These are phyloP conservation scores for Plantago ovata DNA, from an alignment of 257 asterid genomes.

Conservation along the genomic window DNA sequence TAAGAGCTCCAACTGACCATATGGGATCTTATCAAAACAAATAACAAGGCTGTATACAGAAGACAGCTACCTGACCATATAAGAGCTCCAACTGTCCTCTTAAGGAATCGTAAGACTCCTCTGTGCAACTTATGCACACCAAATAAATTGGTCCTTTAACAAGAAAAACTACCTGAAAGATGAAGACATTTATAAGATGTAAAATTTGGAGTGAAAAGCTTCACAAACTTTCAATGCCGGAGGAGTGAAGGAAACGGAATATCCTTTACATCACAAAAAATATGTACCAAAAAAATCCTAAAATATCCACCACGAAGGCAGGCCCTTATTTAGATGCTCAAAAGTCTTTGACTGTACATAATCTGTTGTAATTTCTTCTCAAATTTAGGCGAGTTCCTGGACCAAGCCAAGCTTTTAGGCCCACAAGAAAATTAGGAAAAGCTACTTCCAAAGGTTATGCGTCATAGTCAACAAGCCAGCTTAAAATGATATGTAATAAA, in stretches of 20 bases:
- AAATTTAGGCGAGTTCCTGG: too few relatives aligned
- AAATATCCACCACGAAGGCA: too few relatives aligned
- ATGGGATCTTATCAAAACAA: slow-evolving; percentile 5
- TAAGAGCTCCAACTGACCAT: too few relatives aligned
- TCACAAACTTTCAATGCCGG: not conserved
- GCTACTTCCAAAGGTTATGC: not conserved
- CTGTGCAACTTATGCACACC: slow-evolving; percentile 98
- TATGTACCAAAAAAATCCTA: too few relatives aligned
- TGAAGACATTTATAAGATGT: not conserved
- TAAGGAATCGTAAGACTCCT: slow-evolving; percentile 86
- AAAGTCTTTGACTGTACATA: too few relatives aligned
- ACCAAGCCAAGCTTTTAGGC: too few relatives aligned
- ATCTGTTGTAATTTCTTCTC: too few relatives aligned
- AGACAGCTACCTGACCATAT: slow-evolving; percentile 70
- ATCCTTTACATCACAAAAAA: not conserved
- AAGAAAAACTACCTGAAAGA: slow-evolving; percentile 80
- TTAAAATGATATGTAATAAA: not conserved
- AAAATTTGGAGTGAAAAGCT: slow-evolving; percentile 10
- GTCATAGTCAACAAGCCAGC: not conserved
- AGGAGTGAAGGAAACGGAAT: not conserved
- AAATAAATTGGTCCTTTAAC: slow-evolving; percentile 98
- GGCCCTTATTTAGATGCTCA: too few relatives aligned
- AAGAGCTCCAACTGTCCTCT: slow-evolving; percentile 90
- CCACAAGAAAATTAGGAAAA: too few relatives aligned
- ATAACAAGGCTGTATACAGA: not conserved